Evolutionary conservation across 805 yeast species (phyloP), one percentile per base, ranked within the genome.

Genomic region (Debaryomyces castellii): DNA sequence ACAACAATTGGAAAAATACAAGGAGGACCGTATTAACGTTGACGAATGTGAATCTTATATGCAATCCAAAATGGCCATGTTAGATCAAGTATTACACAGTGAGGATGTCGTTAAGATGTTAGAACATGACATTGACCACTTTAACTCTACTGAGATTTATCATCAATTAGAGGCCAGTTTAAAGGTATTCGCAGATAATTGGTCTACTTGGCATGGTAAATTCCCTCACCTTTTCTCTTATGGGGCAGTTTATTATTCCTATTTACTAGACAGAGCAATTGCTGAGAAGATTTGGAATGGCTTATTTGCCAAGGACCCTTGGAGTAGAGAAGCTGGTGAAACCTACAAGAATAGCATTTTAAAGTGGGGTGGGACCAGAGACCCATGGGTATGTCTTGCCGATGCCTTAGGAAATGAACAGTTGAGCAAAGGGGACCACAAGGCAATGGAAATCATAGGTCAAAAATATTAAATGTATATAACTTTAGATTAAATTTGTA

Each of bases 221-320:
- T 91, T 94, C 66, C 96, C 97, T 1, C 99, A 94, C 60, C 68
- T 94, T 34, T 87, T 86, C 54, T 89, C 96, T 0, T 94, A 94
- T 59, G 98, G 98, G 1, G 88, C 97, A 0, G 87, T 91, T 0
- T 94, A 94, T 60, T 94, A 94, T 67, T 87, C 96, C 24, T 94
- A 94, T 61, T 65, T 94, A 42, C 77, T 94, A 45, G 99, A 94
- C 66, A 70, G 97, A 33, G 97, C 96, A 5, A 87, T 94, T 51
- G 97, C 98, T 0, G 81, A 89, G 21, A 83, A 82, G 57, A 78
- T 92, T 2, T 94, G 96, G 91, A 73, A 77, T 9, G 82, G 79
- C 39, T 67, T 92, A 33, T 94, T 94, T 62, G 71, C 66, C 3
- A 55, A 73, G 4, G 81, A 90, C 59, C 96, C 97, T 1, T 75